Evolutionary conservation across 176 grass and related monocot genomes (phyloP).

Genomic region (Miscanthus lutarioriparius): DNA sequence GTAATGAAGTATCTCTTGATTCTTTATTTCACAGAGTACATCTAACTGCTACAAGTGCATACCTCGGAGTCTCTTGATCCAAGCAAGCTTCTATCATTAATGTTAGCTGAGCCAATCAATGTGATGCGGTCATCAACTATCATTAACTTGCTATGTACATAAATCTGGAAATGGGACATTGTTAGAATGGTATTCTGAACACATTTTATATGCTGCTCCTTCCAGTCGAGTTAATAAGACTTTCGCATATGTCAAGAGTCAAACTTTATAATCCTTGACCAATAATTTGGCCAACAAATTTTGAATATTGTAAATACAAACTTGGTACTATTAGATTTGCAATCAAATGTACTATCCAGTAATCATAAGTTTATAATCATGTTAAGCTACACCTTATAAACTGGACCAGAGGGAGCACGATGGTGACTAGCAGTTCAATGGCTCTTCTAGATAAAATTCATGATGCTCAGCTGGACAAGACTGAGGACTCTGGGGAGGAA

Average conservation of each 20-base stretch:
- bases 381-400: not conserved
- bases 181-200: conserved; percentile 25
- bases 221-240: not conserved
- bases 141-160: conserved; percentile 99
- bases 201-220: conserved; percentile 27
- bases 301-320: not conserved
- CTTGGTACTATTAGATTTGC: not conserved
- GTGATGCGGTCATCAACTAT: conserved; percentile 93
- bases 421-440: not conserved
- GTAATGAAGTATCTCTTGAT: conserved; percentile 14
- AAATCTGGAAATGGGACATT: conserved; percentile 56
- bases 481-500: not conserved
- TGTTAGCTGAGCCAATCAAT: conserved; percentile 97
- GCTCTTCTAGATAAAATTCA: not conserved
- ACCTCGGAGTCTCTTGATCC: conserved; percentile 99
- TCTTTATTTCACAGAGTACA: not conserved
- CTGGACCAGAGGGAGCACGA: not conserved
- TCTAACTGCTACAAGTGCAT: conserved; percentile 29
- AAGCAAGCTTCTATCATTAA: conserved; percentile 98
- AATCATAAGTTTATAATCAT: not conserved
- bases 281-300: not conserved
- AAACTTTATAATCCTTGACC: not conserved
- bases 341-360: not conserved
- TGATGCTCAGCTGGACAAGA: conserved; percentile 3
- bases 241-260: not conserved